Evolutionary conservation across 208 protist genomes (phyloP).

Genomic region (Trypanosoma brucei): DNA sequence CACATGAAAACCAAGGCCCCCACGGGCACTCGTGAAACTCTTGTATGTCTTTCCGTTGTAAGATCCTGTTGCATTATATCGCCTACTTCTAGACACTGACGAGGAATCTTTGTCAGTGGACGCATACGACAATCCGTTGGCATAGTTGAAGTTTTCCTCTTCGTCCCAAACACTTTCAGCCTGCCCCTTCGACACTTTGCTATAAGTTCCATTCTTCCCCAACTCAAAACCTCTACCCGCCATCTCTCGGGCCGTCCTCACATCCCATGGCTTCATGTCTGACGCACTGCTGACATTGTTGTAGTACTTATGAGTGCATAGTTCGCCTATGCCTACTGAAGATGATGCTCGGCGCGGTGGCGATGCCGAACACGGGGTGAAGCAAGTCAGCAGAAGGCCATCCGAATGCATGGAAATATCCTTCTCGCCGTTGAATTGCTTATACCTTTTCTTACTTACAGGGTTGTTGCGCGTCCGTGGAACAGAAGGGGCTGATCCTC

Average conservation of each 20-base stretch:
- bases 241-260: conserved; percentile 14
- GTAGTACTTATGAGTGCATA: not conserved
- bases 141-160: not conserved
- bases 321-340: not conserved
- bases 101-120: conserved; percentile 1
- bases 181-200: not conserved
- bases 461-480: not conserved
- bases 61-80: not conserved
- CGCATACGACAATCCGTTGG: not conserved
- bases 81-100: not conserved
- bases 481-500: not conserved
- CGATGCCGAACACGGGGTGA: not conserved
- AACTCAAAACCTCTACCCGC: conserved; percentile 20
- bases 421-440: not conserved
- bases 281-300: not conserved
- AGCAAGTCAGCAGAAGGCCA: not conserved
- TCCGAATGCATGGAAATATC: not conserved
- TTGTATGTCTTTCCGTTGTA: not conserved
- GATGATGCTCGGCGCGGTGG: not conserved
- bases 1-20: not conserved
- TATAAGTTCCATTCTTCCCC: conserved; percentile 4
- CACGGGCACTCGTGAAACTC: not conserved
- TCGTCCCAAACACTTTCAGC: conserved; percentile 1
- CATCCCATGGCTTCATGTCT: conserved; percentile 22
- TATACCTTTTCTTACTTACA: not conserved